Evolutionary conservation across 257 asterid genomes (phyloP).

Genomic region (Rubia yunnanensis): DNA sequence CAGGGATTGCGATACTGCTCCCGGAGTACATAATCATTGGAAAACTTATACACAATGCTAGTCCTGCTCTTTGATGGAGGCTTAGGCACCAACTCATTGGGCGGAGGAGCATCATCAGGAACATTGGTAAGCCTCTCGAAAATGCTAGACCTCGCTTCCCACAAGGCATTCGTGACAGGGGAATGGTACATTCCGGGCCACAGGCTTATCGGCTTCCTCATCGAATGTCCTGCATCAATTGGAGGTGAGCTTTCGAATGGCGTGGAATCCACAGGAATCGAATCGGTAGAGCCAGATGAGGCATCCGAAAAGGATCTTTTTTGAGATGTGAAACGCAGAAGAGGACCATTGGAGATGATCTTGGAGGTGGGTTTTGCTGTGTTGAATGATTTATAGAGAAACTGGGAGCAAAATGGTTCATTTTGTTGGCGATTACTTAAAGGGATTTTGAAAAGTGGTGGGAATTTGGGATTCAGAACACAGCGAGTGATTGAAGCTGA

Average conservation of each 20-base stretch:
- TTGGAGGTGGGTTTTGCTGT: slow-evolving; percentile 15
- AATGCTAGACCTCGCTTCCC: slow-evolving; percentile 79
- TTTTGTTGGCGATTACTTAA: not conserved
- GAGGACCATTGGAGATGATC: slow-evolving; percentile 4
- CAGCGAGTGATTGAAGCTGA: slow-evolving; percentile 22
- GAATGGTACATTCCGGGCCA: slow-evolving; percentile 96
- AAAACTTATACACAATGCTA: slow-evolving; percentile 52
- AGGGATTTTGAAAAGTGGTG: not conserved
- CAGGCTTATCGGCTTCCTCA: slow-evolving; percentile 69
- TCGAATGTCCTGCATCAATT: slow-evolving; percentile 77
- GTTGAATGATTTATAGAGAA: slow-evolving; percentile 6
- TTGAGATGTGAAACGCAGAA: slow-evolving; percentile 16
- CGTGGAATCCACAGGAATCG: slow-evolving; percentile 23
- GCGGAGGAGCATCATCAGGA: slow-evolving; percentile 25
- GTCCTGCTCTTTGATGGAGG: slow-evolving; percentile 66
- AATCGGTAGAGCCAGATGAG: slow-evolving; percentile 10
- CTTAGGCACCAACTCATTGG: slow-evolving; percentile 40
- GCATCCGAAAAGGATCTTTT: slow-evolving; percentile 35
- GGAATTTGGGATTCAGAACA: slow-evolving; percentile 12
- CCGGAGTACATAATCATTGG: slow-evolving; percentile 62
- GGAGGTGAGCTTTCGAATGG: slow-evolving; percentile 32
- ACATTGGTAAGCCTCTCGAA: slow-evolving; percentile 35
- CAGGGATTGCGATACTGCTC: slow-evolving; percentile 93
- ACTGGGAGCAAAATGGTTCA: slow-evolving; percentile 22
- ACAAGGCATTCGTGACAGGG: slow-evolving; percentile 82